phyloP scores from a whole-genome alignment of 352 stramenopile species.

The Globisporangium carolinianum region DNA sequence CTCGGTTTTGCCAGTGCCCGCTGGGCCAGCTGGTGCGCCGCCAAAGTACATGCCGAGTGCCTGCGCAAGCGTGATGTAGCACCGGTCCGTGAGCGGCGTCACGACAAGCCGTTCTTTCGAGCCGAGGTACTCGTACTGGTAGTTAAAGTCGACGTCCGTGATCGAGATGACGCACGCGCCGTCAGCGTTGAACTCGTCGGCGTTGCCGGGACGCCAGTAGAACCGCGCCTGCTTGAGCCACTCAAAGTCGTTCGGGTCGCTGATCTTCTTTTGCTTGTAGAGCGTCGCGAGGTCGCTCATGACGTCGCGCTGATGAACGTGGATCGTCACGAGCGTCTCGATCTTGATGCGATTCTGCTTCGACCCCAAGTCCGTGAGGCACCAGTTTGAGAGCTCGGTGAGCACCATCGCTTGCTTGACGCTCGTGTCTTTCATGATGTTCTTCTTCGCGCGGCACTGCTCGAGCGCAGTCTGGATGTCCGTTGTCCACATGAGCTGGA shows the following conservation, averaged over 20 bases:
- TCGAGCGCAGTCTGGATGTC: conserved; percentile 94
- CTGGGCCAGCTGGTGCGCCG: conserved; percentile 91
- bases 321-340: conserved; percentile 97
- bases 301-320: conserved; percentile 98
- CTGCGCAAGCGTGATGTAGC: conserved; percentile 97
- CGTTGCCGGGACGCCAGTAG: conserved; percentile 93
- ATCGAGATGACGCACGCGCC: conserved; percentile 96
- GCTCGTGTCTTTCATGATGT: conserved; percentile 96
- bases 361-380: conserved; percentile 92
- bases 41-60: conserved; percentile 98
- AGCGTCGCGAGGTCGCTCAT: conserved; percentile 92
- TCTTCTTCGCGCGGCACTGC: conserved; percentile 94
- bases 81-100: conserved; percentile 95
- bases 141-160: conserved; percentile 98
- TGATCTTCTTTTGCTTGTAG: conserved; percentile 95
- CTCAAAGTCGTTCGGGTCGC: conserved; percentile 97
- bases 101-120: conserved; percentile 97
- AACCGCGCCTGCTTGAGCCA: conserved; percentile 99
- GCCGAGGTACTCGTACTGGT: conserved; percentile 97
- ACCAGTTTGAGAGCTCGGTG: conserved; percentile 94
- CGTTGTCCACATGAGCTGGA: conserved; percentile 96
- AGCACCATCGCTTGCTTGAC: conserved; percentile 92
- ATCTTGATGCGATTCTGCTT: conserved; percentile 98
- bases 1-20: conserved; percentile 96
- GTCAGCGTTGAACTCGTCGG: conserved; percentile 92